Conservation (phyloP, 78 protist species). For the Tieghemostelium lacteum region DNA sequence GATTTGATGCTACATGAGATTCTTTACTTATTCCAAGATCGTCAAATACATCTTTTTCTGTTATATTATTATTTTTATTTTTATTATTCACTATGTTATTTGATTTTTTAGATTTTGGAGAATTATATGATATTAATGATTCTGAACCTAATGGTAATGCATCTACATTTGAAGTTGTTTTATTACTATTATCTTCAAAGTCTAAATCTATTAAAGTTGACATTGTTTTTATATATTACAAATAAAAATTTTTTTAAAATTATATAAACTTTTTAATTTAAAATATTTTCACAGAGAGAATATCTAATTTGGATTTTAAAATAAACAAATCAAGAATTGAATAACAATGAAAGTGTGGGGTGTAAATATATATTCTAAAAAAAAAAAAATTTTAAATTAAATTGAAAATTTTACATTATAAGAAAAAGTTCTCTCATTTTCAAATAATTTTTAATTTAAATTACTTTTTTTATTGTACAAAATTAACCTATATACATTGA, state of each 20-base stretch:
- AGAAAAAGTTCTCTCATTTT: too few species aligned
- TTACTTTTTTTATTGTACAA: too few species aligned
- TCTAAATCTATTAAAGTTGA: slow-evolving; percentile 36
- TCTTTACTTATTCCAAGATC: slow-evolving; percentile 46
- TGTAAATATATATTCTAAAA: too few species aligned
- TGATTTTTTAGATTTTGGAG: background rate
- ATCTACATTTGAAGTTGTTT: slow-evolving; percentile 4
- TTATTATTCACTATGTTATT: background rate
- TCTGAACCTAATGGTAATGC: slow-evolving; percentile 26
- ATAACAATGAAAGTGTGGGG: too few species aligned
- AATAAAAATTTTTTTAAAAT: too few species aligned
- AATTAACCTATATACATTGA: too few species aligned
- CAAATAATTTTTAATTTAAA: too few species aligned
- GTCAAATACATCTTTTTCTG: background rate
- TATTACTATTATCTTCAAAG: slow-evolving; percentile 31
- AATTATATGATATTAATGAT: slow-evolving; percentile 27
- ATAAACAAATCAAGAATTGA: too few species aligned
- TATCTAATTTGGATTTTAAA: background rate
- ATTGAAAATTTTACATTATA: too few species aligned
- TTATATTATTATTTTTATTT: background rate
- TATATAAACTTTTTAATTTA: too few species aligned
- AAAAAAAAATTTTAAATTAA: too few species aligned
- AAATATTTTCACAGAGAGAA: background rate
- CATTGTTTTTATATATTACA: background rate
- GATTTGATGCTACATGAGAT: background rate